phyloP scores from a whole-genome alignment of 2,329 filamentous ascomycete species.

The Fusarium protoensiforme region DNA sequence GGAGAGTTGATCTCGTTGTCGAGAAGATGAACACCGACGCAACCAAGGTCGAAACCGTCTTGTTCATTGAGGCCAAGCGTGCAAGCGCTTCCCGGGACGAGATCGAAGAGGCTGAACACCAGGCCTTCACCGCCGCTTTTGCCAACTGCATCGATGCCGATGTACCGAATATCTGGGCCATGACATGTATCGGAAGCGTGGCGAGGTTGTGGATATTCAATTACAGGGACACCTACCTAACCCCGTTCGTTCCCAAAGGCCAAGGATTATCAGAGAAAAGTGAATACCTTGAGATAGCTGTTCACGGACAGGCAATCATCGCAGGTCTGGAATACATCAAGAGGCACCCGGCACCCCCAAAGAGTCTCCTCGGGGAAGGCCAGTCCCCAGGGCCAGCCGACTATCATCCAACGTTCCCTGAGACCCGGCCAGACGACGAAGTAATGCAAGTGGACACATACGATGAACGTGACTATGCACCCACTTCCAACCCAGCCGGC shows the following conservation, averaged over 20 bases:
- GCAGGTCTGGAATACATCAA: not conserved
- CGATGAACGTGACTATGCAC: not conserved
- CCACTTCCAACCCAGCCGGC: not conserved
- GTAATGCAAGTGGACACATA: not conserved
- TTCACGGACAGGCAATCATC: not conserved
- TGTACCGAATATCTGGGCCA: not conserved
- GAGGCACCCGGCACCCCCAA: not conserved
- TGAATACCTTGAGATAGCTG: not conserved
- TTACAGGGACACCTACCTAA: not conserved
- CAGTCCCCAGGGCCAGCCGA: not conserved
- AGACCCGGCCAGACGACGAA: not conserved
- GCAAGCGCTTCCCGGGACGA: not conserved
- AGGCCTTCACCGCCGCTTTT: not conserved
- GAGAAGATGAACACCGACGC: not conserved
- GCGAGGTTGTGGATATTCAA: not conserved
- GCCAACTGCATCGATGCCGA: not conserved
- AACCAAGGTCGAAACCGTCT: not conserved
- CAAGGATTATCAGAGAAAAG: not conserved
- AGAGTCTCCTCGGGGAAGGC: not conserved
- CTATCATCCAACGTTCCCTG: no score
- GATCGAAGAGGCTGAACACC: not conserved
- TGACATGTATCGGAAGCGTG: not conserved
- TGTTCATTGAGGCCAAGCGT: not conserved
- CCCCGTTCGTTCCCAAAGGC: not conserved
- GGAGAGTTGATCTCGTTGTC: not conserved